These are phyloP conservation scores for Cordyceps tenuipes DNA, from an alignment of 2,329 filamentous ascomycete species.

Conservation along the genomic window DNA sequence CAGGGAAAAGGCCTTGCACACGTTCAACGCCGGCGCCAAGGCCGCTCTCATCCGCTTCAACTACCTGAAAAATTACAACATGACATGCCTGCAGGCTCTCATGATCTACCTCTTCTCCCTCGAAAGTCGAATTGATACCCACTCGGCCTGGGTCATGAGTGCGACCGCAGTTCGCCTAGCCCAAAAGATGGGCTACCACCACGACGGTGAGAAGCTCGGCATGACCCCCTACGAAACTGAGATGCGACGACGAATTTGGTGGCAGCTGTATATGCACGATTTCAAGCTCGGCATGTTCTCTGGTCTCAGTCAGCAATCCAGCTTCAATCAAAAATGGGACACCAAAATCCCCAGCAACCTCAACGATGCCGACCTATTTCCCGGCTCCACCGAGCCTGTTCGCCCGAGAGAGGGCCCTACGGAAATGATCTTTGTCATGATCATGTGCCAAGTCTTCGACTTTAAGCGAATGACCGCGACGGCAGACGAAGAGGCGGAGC, in stretches of 20 bases:
- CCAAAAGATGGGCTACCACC: conserved; percentile 59
- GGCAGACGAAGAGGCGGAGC: conserved; percentile 32
- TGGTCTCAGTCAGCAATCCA: conserved; percentile 41
- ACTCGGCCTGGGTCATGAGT: conserved; percentile 52
- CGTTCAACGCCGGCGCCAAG: conserved; percentile 44
- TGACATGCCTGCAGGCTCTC: conserved; percentile 51
- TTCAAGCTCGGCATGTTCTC: conserved; percentile 49
- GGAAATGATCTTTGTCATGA: conserved; percentile 50
- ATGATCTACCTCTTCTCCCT: conserved; percentile 51
- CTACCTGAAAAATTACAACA: conserved; percentile 51
- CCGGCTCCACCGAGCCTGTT: conserved; percentile 42
- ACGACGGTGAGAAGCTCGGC: conserved; percentile 48
- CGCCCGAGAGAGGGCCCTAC: conserved; percentile 47
- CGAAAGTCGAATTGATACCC: conserved; percentile 49
- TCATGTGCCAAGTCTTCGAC: conserved; percentile 41
- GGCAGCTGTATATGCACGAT: conserved; percentile 53
- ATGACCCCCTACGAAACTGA: conserved; percentile 56
- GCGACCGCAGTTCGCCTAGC: conserved; percentile 55
- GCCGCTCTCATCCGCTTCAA: conserved; percentile 41
- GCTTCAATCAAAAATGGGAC: conserved; percentile 43
- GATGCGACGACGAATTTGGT: conserved; percentile 61
- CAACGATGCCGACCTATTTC: conserved; percentile 50
- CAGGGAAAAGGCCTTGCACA: conserved; percentile 41
- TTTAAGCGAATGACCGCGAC: conserved; percentile 28
- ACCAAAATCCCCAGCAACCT: conserved; percentile 49